Conservation (phyloP, 352 stramenopile species). For the Aphanomyces cochlioides region DNA sequence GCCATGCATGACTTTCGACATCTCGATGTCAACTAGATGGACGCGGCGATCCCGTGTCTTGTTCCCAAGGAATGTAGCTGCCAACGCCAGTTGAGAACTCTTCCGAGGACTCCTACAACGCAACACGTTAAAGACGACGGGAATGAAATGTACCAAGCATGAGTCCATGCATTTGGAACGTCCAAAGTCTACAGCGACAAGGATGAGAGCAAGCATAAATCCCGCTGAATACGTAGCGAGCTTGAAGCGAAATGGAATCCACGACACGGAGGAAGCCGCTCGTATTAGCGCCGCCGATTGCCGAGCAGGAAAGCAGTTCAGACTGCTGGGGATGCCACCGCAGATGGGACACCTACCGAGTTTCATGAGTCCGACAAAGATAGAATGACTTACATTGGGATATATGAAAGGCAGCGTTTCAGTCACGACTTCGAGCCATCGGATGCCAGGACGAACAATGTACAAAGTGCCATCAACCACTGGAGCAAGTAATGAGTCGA, state of each 20-base stretch:
- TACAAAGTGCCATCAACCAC: background rate
- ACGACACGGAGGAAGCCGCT: conserved; percentile 13
- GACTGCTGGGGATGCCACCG: background rate
- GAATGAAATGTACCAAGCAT: conserved; percentile 11
- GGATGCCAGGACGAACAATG: background rate
- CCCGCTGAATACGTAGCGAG: background rate
- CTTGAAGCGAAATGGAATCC: background rate
- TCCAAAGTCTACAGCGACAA: background rate
- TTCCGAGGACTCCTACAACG: background rate
- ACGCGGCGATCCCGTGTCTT: background rate
- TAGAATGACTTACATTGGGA: background rate
- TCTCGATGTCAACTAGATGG: conserved; percentile 11
- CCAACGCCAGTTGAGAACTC: conserved; percentile 1
- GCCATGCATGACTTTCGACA: background rate
- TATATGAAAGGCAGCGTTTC: too few species aligned
- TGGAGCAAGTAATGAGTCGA: background rate
- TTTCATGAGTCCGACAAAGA: background rate
- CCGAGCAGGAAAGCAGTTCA: background rate
- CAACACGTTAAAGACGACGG: too few species aligned
- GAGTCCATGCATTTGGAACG: conserved; percentile 7
- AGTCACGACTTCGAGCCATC: background rate
- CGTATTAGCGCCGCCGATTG: conserved; percentile 7
- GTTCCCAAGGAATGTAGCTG: conserved; percentile 1
- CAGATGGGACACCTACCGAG: background rate
- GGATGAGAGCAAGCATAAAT: background rate